These are phyloP conservation scores for Amaranthus cruentus DNA, from an alignment of 148 eudicot genomes.

Conservation along the genomic window DNA sequence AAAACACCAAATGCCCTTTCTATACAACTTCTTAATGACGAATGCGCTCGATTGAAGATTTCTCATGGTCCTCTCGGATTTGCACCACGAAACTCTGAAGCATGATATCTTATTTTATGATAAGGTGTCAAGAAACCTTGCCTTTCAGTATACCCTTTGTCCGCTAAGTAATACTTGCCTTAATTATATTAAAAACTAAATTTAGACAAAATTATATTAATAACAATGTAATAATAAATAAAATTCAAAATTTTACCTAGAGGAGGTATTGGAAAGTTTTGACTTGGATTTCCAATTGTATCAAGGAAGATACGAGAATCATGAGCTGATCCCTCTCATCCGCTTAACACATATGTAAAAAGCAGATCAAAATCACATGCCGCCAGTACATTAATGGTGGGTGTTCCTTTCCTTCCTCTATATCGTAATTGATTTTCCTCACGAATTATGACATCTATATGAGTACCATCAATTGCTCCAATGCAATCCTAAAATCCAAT, in stretches of 20 bases:
- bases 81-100: too few species aligned
- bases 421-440: not conserved
- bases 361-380: not conserved
- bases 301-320: slow-evolving; percentile 1
- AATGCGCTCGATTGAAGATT: slow-evolving; percentile 4
- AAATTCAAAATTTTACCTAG: not conserved
- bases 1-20: too few species aligned
- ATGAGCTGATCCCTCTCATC: slow-evolving; percentile 11
- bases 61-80: slow-evolving; percentile 11
- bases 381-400: not conserved
- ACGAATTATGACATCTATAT: not conserved
- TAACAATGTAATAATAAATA: not conserved
- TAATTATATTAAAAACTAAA: not conserved
- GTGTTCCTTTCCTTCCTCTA: not conserved
- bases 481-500: not conserved
- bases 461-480: not conserved
- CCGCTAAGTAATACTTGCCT: slow-evolving; percentile 9
- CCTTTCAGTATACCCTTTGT: slow-evolving; percentile 12
- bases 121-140: not conserved
- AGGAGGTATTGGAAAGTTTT: not conserved
- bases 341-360: not conserved
- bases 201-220: not conserved
- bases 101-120: slow-evolving; percentile 9
- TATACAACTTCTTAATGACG: slow-evolving; percentile 13
- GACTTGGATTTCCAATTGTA: not conserved